phyloP scores from a whole-genome alignment of 2,329 filamentous ascomycete species.

The Penicillium freii region DNA sequence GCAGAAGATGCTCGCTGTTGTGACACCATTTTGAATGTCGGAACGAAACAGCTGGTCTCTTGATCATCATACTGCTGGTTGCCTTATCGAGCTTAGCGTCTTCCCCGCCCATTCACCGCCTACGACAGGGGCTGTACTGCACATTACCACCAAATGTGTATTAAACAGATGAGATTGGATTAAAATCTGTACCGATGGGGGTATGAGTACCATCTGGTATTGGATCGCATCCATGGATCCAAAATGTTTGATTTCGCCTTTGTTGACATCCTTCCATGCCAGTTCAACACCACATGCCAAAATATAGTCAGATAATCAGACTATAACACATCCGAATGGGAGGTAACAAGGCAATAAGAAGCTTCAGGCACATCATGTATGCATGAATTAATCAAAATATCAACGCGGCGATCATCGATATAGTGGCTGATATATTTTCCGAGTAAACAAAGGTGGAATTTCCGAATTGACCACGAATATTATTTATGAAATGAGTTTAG shows the following conservation, averaged over 20 bases:
- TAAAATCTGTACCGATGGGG: rapidly evolving
- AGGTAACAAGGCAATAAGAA: neutral
- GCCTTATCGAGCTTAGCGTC: conserved; percentile 27
- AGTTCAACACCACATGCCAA: neutral
- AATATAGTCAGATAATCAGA: neutral
- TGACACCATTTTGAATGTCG: conserved; percentile 21
- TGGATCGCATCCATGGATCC: conserved; percentile 6
- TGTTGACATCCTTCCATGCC: neutral
- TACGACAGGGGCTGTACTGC: conserved; percentile 18
- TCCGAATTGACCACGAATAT: neutral
- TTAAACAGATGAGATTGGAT: neutral
- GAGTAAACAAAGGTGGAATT: neutral
- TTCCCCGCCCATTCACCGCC: conserved; percentile 26
- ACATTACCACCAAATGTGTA: conserved; percentile 6
- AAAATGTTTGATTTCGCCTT: conserved; percentile 4
- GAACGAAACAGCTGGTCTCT: conserved; percentile 31
- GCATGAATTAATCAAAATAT: neutral
- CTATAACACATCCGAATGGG: neutral
- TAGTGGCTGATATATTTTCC: conserved; percentile 10
- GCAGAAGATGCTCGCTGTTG: conserved; percentile 24
- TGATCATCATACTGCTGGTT: conserved; percentile 23
- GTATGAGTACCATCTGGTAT: conserved; percentile 4
- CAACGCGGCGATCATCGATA: neutral
- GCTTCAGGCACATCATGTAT: neutral
- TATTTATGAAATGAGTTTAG: neutral